Evolutionary conservation across 169 alveolate species (phyloP).

Genomic region (Plasmodium fragile): DNA sequence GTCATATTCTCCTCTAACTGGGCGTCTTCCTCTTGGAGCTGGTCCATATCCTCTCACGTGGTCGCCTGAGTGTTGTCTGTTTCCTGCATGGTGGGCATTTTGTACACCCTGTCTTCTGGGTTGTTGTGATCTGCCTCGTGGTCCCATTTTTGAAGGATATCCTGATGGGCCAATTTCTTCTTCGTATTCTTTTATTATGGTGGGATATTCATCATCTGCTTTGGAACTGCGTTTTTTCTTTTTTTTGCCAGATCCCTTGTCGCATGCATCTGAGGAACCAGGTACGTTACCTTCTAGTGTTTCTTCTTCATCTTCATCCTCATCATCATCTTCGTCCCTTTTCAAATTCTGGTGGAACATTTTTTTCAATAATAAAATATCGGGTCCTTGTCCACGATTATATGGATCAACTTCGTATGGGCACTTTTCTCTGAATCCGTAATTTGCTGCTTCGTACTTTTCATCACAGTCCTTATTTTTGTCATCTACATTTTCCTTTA

Average conservation of each 20-base stretch:
- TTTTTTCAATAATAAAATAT: constrained; percentile 15
- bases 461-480: constrained; percentile 39
- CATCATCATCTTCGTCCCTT: neutral
- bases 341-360: neutral
- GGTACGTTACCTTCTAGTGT: constrained; percentile 3
- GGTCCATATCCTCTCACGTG: neutral
- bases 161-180: neutral
- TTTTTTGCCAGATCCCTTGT: neutral
- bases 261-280: constrained; percentile 12
- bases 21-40: neutral
- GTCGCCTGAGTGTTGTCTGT: too few species aligned
- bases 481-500: constrained; percentile 30
- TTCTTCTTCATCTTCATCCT: neutral
- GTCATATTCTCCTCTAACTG: neutral
- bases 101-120: neutral
- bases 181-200: neutral
- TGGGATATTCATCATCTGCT: neutral
- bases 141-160: neutral
- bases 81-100: too few species aligned
- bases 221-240: neutral
- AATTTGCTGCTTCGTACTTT: constrained; percentile 47
- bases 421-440: constrained; percentile 27
- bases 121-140: neutral
- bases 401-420: constrained; percentile 2
- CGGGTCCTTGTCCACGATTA: neutral